Evolutionary conservation across 2,329 filamentous ascomycete genomes (phyloP), one percentile per base, ranked within the genome.

Genomic region (Gnomoniopsis smithogilvyi): DNA sequence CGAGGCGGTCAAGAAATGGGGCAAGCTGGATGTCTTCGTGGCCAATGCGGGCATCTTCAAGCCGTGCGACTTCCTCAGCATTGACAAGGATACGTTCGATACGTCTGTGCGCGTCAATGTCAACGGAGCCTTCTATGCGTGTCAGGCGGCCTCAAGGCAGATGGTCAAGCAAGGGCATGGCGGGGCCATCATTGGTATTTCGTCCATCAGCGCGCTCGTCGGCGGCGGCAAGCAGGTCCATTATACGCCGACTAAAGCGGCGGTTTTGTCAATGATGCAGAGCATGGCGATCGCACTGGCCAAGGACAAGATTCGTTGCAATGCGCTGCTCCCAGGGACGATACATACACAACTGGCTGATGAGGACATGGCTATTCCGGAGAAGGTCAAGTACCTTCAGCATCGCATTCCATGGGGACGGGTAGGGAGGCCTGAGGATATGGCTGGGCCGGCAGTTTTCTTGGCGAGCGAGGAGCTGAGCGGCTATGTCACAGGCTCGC

Each of bases 171-270:
- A 30, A 8, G 26, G 26, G 8, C 26, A 30, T 8, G 26, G 26
- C 8, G 26, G 26, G 4, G 26, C 26, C 26, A 30, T 30, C 26
- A 30, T 30, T 30, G 26, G 26, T 30, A 30, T 30, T 8, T 30
- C 26, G 26, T 30, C 26, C 26, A 30, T 30, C 26, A 30, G 26
- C 26, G 26, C 26, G 26, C 26, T 30, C 26, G 26, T 30, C 26
- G 26, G 26, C 26, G 26, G 26, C 8, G 26, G 26, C 26, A 30
- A 30, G 6, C 88, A 91, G 70, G 84, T 82, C 1, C 88, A 91
- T 67, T 91, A 90, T 70, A 90, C 88, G 1, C 86, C 88, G 17
- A 90, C 87, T 2, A 91, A 91, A 71, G 87, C 88, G 0, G 88
- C 87, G 1, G 77, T 91, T 0, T 68, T 87, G 15, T 88, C 84